Evolutionary conservation across 768 basidiomycete species (phyloP), one percentile per base, ranked within the genome.

Genomic region (Phaeolepiota aurea): DNA sequence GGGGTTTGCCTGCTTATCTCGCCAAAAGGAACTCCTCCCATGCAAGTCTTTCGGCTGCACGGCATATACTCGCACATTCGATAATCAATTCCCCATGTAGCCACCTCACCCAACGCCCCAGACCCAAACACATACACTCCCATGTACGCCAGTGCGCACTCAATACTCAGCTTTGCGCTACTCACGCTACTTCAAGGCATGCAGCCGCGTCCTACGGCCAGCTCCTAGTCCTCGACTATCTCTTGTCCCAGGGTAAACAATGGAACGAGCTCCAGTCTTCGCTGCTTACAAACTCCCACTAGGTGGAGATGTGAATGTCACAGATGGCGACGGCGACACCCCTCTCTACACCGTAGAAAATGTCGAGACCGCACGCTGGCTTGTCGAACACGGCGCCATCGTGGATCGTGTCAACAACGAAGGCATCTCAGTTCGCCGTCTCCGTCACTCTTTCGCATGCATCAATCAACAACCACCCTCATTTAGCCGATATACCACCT

Each of bases 131-230:
- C 86, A 21, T 90, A 90, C 59, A 90, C 87, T 0, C 86, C 87
- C 23, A 87, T 90, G 85, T 79, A 54, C 36, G 69, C 32, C 37
- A n/a, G n/a, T n/a, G n/a, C n/a, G n/a, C n/a, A 37, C 32, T 28
- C 40, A 42, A 44, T 42, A 21, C 37, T 43, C 44, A 47, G 44
- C 39, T 37, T 43, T 28, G 38, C 38, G 37, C 46, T 50, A 37
- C 40, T 48, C 41, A 46, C 30, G n/a, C 36, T 47, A 15, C 42
- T n/a, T n/a, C 32, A 54, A 88, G 85, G 81, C 91, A 96, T 61
- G 92, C 92, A 13, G 91, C 92, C 11, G 91, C 92, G 1, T 94
- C 91, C 1, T 96, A 94, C 53, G 87, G 79, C 13, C 91, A 91
- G 20, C 56, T 85, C 5, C 62, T 82, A 35, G 58, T 92, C 31